These are phyloP conservation scores for Malus asiatica DNA, from an alignment of 306 rosid species.

Conservation along the genomic window DNA sequence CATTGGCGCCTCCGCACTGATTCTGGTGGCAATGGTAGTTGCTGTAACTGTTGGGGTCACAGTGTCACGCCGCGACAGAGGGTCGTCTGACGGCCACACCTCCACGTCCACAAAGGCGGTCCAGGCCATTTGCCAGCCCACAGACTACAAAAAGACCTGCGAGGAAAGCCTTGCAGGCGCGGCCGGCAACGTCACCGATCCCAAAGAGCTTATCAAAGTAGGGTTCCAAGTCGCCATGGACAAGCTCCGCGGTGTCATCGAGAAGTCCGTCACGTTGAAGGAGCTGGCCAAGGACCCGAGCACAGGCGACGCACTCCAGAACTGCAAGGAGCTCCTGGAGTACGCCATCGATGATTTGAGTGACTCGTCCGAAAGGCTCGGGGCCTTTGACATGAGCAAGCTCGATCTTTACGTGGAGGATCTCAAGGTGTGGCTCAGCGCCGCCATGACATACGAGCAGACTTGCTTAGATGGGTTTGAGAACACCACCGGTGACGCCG, in stretches of 20 bases:
- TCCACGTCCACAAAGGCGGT: constrained; percentile 21
- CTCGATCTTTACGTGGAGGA: constrained; percentile 32
- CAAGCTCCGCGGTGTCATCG: constrained; percentile 20
- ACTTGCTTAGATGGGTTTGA: constrained; percentile 64
- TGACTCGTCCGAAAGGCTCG: constrained; percentile 23
- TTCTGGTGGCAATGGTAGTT: constrained; percentile 49
- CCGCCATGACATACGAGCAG: constrained; percentile 43
- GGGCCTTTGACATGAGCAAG: constrained; percentile 28
- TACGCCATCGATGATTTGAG: constrained; percentile 46
- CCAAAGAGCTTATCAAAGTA: constrained; percentile 34
- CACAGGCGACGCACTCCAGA: constrained; percentile 41
- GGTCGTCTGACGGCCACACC: not conserved
- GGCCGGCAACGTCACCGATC: constrained; percentile 20
- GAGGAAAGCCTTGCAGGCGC: constrained; percentile 12
- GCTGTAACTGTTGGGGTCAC: constrained; percentile 42
- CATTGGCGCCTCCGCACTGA: constrained; percentile 28
- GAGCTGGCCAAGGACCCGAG: constrained; percentile 39
- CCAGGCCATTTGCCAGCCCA: constrained; percentile 44
- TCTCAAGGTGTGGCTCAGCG: constrained; percentile 62
- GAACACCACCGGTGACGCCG: constrained; percentile 37
- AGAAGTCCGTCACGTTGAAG: constrained; percentile 23
- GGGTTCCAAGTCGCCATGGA: constrained; percentile 28
- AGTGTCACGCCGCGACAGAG: not conserved
- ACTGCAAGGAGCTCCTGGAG: constrained; percentile 50
- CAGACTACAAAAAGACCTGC: constrained; percentile 52